Percentiles rank a stretch among this genome's conserved stretches.
Evolutionary conservation across 1,284 basidiomycete species (phyloP).

Genomic region (Cutaneotrichosporon spelunceum): DNA sequence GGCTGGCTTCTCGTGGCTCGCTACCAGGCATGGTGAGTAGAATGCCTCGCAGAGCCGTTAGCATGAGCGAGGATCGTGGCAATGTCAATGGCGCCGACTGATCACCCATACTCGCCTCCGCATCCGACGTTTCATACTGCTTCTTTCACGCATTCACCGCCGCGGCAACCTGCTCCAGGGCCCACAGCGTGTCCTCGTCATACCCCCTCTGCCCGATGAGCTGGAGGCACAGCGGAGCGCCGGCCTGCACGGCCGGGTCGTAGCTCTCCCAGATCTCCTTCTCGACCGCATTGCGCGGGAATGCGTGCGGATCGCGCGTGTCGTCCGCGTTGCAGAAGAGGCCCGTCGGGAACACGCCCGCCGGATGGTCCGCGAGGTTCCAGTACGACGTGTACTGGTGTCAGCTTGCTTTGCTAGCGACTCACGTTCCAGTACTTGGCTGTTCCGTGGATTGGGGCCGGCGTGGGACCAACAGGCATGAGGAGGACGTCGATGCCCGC

Average conservation of each 20-base stretch:
- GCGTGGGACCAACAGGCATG: conserved; percentile 39
- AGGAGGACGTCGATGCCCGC: conserved; percentile 43
- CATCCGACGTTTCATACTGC: not conserved
- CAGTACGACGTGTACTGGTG: conserved; percentile 61
- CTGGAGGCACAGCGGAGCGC: conserved; percentile 22
- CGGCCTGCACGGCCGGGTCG: conserved; percentile 17
- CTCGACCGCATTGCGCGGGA: conserved; percentile 49
- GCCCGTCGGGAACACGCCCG: conserved; percentile 65
- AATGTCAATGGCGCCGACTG: no score
- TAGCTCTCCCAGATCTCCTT: conserved; percentile 30
- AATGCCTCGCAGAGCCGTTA: no score
- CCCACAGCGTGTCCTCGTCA: conserved; percentile 20
- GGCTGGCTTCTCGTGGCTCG: no score
- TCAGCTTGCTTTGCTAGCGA: not conserved
- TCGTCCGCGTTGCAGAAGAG: conserved; percentile 34
- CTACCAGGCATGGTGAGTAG: no score
- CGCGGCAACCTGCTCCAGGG: conserved; percentile 10
- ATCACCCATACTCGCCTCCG: not conserved
- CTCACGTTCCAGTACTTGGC: conserved; percentile 37
- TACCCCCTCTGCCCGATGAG: conserved; percentile 18
- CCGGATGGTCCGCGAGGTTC: conserved; percentile 67
- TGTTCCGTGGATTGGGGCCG: conserved; percentile 40
- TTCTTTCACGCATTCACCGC: not conserved
- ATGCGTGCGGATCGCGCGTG: conserved; percentile 31
- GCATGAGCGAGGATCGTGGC: no score